phyloP scores from a whole-genome alignment of 768 basidiomycete genomes.

The Trametes punicea region DNA sequence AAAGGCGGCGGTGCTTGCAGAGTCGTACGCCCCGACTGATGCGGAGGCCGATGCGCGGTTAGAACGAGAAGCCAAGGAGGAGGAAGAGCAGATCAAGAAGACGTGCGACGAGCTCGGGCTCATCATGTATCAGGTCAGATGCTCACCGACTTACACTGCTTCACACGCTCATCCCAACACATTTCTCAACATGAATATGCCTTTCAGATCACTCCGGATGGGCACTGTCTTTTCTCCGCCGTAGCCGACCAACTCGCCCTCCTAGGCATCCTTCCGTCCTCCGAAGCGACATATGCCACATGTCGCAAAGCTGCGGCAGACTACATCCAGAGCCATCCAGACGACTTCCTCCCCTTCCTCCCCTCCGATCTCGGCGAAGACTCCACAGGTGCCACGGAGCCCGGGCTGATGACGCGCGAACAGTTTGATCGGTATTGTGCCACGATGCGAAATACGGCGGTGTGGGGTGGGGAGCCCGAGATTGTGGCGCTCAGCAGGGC shows the following conservation, averaged over 20 bases:
- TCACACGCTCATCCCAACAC: not conserved
- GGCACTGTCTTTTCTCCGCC: constrained; percentile 94
- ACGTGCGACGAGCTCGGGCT: constrained; percentile 66
- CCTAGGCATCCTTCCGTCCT: constrained; percentile 60
- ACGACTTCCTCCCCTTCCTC: constrained; percentile 93
- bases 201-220: constrained; percentile 83
- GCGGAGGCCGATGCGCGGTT: constrained; percentile 57
- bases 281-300: constrained; percentile 55
- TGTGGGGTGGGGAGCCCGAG: constrained; percentile 98
- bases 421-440: constrained; percentile 75
- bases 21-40: constrained; percentile 50
- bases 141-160: too few relatives aligned
- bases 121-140: constrained; percentile 59
- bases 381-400: constrained; percentile 54
- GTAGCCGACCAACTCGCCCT: constrained; percentile 86
- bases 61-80: constrained; percentile 62
- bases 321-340: constrained; percentile 78
- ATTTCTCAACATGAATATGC: not conserved
- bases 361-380: constrained; percentile 73
- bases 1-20: constrained; percentile 63
- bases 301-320: constrained; percentile 69
- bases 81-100: constrained; percentile 59
- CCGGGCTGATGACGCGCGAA: constrained; percentile 66
- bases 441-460: constrained; percentile 75
- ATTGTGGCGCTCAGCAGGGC: constrained; percentile 83